phyloP scores from a whole-genome alignment of 2,329 filamentous ascomycete species.

The Diplodia corticola region DNA sequence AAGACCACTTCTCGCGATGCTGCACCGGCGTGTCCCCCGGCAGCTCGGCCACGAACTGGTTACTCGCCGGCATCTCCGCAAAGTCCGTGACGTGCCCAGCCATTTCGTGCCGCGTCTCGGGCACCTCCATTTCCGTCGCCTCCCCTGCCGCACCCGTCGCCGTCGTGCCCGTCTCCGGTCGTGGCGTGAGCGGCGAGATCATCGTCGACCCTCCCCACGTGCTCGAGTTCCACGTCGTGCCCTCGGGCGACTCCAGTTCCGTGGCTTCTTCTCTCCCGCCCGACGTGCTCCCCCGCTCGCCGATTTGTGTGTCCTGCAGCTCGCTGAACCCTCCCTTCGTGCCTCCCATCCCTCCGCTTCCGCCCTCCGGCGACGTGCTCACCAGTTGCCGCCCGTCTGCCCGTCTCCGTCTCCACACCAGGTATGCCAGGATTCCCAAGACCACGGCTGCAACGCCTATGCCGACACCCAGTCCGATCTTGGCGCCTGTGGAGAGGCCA shows the following conservation, averaged over 20 bases:
- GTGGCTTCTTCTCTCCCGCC: background rate
- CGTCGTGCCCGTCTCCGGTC: background rate
- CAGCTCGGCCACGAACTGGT: background rate
- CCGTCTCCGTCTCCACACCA: background rate
- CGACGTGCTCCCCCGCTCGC: background rate
- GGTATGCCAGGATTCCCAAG: background rate
- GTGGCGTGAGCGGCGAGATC: background rate
- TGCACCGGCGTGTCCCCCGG: background rate
- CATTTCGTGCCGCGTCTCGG: background rate
- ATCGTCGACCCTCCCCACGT: background rate
- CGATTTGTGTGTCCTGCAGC: background rate
- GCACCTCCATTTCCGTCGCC: slow-evolving; percentile 2
- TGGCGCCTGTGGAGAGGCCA: slow-evolving; percentile 11
- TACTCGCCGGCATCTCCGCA: slow-evolving; percentile 10
- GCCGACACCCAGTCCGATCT: slow-evolving; percentile 20
- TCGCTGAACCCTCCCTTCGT: background rate
- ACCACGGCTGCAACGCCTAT: slow-evolving; percentile 3
- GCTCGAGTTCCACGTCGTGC: background rate
- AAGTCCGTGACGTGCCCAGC: background rate
- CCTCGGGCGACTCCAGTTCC: background rate
- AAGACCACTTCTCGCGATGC: background rate
- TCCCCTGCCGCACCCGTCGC: background rate
- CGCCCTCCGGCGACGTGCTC: background rate
- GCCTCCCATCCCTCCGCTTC: background rate
- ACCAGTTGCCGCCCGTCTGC: no score